phyloP scores from a whole-genome alignment of 2,329 filamentous ascomycete species.

The Verticillium nubilum region DNA sequence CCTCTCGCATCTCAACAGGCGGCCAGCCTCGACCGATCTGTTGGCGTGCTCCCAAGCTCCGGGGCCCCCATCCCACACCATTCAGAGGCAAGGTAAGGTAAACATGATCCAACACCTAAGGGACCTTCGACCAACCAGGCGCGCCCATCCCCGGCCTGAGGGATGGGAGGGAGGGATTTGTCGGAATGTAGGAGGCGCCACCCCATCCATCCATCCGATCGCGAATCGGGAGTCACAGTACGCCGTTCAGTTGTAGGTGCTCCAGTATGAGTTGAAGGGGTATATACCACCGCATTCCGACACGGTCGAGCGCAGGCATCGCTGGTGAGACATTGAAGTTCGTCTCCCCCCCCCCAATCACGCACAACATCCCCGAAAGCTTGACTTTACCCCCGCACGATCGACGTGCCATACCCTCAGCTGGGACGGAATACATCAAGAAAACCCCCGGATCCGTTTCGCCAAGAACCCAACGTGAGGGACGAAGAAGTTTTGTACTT shows the following conservation, averaged over 20 bases:
- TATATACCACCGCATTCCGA: neutral
- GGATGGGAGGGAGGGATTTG: neutral
- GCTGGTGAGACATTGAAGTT: neutral
- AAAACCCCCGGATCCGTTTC: neutral
- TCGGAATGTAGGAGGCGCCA: neutral
- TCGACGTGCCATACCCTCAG: neutral
- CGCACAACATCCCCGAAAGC: neutral
- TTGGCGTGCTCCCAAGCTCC: neutral
- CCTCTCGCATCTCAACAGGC: neutral
- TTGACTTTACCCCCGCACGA: neutral
- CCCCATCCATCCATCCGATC: neutral
- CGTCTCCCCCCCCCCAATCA: neutral
- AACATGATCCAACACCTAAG: neutral
- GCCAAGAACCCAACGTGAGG: neutral
- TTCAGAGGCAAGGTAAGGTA: neutral
- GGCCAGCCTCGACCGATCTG: neutral
- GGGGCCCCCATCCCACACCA: neutral
- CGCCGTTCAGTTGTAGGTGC: too few species aligned
- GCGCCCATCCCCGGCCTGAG: neutral
- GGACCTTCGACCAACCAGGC: neutral
- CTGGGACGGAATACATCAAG: neutral
- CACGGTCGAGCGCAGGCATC: neutral
- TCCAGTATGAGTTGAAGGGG: too few species aligned
- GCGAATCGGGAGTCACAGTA: neutral
- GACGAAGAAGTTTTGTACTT: neutral